phyloP scores from a whole-genome alignment of 345 rosid genomes.

The Eucalyptus viminalis region DNA sequence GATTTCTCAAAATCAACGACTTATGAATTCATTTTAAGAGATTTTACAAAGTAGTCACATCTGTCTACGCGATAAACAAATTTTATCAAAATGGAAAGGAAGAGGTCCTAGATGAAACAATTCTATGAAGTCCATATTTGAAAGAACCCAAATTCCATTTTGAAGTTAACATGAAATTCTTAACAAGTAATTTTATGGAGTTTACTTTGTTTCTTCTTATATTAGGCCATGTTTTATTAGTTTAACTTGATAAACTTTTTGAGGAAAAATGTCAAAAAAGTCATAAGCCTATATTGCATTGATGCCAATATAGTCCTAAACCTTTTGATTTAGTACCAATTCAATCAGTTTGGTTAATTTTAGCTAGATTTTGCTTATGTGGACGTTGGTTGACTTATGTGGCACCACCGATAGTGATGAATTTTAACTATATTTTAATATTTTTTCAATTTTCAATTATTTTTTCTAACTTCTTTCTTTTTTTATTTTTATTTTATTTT shows the following conservation, averaged over 20 bases:
- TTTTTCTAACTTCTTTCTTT: too few relatives aligned
- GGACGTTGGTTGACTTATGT: too few relatives aligned
- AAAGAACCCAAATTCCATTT: neutral
- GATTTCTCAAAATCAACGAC: neutral
- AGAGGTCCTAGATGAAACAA: neutral
- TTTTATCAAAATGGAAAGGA: neutral
- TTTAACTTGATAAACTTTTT: neutral
- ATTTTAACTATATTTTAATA: too few relatives aligned
- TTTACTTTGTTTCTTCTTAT: neutral
- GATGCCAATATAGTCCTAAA: too few relatives aligned
- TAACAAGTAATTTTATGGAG: neutral
- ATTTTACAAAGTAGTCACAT: neutral
- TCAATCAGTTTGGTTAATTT: too few relatives aligned
- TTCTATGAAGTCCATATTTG: neutral
- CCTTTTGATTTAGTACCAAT: too few relatives aligned
- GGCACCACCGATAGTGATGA: fast-evolving
- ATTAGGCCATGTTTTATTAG: neutral
- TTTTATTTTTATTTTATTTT: too few relatives aligned
- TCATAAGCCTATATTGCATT: too few relatives aligned
- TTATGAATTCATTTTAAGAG: neutral
- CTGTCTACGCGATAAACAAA: neutral
- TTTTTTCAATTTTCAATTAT: too few relatives aligned
- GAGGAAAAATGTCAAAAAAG: too few relatives aligned
- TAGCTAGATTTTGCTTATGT: too few relatives aligned
- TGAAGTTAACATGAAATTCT: neutral